Evolutionary conservation across 208 protist genomes (phyloP), one percentile per base, ranked within the genome.

Genomic region (Crithidia sp.): DNA sequence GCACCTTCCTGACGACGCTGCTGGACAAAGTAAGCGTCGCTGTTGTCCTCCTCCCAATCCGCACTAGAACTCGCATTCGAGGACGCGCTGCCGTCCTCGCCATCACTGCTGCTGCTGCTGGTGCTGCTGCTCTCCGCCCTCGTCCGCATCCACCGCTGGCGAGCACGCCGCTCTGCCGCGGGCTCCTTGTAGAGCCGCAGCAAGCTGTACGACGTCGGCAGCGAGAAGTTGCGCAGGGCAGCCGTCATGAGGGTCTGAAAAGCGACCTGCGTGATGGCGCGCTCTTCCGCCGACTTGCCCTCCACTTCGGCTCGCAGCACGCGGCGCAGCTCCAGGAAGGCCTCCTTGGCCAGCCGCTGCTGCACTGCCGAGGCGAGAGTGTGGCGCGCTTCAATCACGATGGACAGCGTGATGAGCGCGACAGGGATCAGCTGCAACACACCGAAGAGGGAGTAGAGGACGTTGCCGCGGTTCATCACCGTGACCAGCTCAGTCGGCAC

Each of bases 361-460:
- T 72, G 64, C 36, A 75, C 49, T 7, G 59, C 58, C 28, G 67
- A 13, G 47, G 76, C 67, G 17, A 79, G 37, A 16, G 71, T 80
- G 41, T 70, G 37, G 40, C 61, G 69, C 19, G 75, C 63, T 71
- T 95, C 87, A 12, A 84, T 67, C 10, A 75, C 63, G 68, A 94
- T 86, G 56, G 86, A 94, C 19, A 95, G 50, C 41, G 86, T 86
- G 61, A 95, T 91, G 58, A 93, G 74, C n/a, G 86, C 44, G 14
- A 91, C 54, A 6, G 91, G 91, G 19, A 93, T 72, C 14, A 83
- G 50, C 71, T 94, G 67, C 14, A 94, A 72, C 12, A 92, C 36
- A 12, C 88, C 88, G 43, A 90, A 71, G 50, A 93, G 52, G 9
- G 85, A 85, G 80, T 75, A 83, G 45, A 74, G 64, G 41, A 85